phyloP scores from a whole-genome alignment of 306 rosid species.

The Cyamopsis tetragonoloba region DNA sequence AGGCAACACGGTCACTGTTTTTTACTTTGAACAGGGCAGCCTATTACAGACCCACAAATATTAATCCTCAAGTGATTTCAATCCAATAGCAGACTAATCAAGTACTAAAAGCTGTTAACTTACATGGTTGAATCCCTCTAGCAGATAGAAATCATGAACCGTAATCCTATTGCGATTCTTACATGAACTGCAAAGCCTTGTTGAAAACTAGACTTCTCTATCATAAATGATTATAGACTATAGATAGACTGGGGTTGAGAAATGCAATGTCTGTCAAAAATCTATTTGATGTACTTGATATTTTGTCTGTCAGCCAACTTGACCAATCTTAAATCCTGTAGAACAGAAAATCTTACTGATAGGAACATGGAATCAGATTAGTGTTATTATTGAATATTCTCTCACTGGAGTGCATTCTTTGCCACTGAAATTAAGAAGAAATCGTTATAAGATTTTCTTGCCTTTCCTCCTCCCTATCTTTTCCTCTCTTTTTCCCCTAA shows the following conservation, averaged over 20 bases:
- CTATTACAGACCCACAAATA: neutral
- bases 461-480: neutral
- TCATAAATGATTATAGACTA: neutral
- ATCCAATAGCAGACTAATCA: neutral
- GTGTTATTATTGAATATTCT: neutral
- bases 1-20: neutral
- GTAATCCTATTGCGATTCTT: neutral
- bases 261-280: neutral
- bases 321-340: neutral
- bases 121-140: neutral
- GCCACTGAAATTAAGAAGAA: neutral
- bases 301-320: neutral
- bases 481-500: neutral
- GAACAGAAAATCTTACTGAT: neutral
- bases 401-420: neutral
- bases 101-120: neutral
- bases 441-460: neutral
- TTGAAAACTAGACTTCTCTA: neutral
- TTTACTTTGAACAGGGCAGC: neutral
- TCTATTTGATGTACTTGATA: neutral
- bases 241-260: neutral
- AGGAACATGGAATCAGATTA: neutral
- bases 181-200: neutral
- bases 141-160: neutral
- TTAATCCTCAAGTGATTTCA: neutral